Evolutionary conservation across 257 asterid species (phyloP).

Genomic region (Primulina tabacum): DNA sequence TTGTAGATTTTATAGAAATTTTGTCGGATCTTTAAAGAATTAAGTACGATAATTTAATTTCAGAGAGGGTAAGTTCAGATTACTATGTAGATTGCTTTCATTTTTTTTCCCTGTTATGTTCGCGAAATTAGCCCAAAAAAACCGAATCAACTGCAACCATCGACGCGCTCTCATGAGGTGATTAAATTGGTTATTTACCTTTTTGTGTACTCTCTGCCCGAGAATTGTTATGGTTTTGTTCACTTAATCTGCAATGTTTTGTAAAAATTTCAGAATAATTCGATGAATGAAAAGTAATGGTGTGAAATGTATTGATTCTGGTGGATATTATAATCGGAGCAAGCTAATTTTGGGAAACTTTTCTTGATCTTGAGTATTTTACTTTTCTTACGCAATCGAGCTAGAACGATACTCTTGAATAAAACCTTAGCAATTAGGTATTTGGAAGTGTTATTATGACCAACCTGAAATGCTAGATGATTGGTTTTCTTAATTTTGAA

Average conservation of each 20-base stretch:
- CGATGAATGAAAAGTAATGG: background rate
- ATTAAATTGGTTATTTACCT: constrained; percentile 8
- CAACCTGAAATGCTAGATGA: constrained; percentile 1
- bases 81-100: no score
- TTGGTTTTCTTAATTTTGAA: constrained; percentile 1
- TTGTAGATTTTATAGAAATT: no score
- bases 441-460: background rate
- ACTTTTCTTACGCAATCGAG: constrained; percentile 2
- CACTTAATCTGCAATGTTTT: background rate
- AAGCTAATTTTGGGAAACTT: background rate
- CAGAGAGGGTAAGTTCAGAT: no score
- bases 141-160: constrained; percentile 32
- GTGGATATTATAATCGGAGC: constrained; percentile 8
- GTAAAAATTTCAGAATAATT: background rate
- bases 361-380: background rate
- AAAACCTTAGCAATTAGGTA: background rate
- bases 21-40: no score
- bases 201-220: background rate
- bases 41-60: no score
- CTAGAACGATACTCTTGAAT: background rate
- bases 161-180: constrained; percentile 52
- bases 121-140: constrained; percentile 54
- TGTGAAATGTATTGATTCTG: constrained; percentile 3
- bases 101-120: constrained; percentile 30
- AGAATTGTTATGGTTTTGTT: background rate